Conservation (phyloP, 805 yeast species). For the Saturnispora saitoi region DNA sequence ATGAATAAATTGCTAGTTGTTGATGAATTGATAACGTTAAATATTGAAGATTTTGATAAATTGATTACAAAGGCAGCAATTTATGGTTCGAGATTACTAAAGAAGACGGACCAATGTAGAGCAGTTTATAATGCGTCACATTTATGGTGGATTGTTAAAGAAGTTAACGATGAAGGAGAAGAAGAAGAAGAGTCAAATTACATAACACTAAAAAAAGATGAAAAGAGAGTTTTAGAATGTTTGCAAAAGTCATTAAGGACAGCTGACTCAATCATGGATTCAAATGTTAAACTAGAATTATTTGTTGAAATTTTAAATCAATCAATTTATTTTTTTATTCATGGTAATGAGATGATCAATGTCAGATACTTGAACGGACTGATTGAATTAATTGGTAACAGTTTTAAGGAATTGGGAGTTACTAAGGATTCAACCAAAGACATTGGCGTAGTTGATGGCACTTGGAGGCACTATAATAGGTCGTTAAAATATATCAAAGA, state of each 20-base stretch:
- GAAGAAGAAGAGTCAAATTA: constrained; percentile 7
- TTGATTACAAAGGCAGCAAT: constrained; percentile 79
- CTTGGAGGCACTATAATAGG: constrained; percentile 54
- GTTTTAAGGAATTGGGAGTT: constrained; percentile 33
- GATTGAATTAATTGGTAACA: constrained; percentile 70
- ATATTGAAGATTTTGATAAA: constrained; percentile 63
- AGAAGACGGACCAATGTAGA: constrained; percentile 92
- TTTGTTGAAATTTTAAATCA: constrained; percentile 86
- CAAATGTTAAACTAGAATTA: constrained; percentile 61
- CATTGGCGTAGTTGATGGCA: constrained; percentile 17
- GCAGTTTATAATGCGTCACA: constrained; percentile 84
- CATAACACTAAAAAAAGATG: constrained; percentile 30
- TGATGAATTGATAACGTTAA: constrained; percentile 31
- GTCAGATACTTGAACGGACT: constrained; percentile 75
- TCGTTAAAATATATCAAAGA: constrained; percentile 61
- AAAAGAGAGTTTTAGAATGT: constrained; percentile 81
- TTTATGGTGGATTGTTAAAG: constrained; percentile 86
- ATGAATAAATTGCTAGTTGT: constrained; percentile 37
- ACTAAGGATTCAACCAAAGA: constrained; percentile 1
- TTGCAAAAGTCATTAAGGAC: constrained; percentile 80
- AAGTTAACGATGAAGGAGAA: constrained; percentile 29
- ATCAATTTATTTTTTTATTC: constrained; percentile 77
- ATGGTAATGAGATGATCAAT: constrained; percentile 65
- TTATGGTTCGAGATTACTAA: constrained; percentile 79
- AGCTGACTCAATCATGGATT: constrained; percentile 91